These are phyloP conservation scores for Yarrowia porcina DNA, from an alignment of 805 yeast species.

Conservation along the genomic window DNA sequence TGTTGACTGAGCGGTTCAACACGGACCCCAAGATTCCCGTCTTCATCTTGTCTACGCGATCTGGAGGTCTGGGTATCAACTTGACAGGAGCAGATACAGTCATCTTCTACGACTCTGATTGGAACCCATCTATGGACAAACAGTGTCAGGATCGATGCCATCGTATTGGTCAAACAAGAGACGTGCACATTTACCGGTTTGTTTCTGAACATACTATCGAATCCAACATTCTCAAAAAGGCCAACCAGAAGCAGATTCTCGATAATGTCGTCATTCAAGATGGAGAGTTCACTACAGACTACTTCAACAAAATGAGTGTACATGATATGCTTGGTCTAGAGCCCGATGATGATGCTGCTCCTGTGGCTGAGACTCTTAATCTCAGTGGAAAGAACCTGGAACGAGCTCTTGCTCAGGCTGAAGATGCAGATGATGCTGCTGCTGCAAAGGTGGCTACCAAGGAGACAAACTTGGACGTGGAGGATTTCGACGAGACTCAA, in stretches of 20 bases:
- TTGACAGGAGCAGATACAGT: slow-evolving; percentile 98
- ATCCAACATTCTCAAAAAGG: slow-evolving; percentile 87
- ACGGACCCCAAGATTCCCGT: slow-evolving; percentile 82
- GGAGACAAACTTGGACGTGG: slow-evolving; percentile 79
- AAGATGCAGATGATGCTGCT: slow-evolving; percentile 70
- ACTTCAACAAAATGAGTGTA: slow-evolving; percentile 82
- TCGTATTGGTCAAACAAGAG: slow-evolving; percentile 97
- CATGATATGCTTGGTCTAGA: slow-evolving; percentile 75
- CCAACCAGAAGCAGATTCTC: slow-evolving; percentile 88
- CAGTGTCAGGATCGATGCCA: slow-evolving; percentile 99
- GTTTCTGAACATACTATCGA: slow-evolving; percentile 96
- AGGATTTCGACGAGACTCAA: slow-evolving; percentile 66
- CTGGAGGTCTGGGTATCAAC: slow-evolving; percentile 98
- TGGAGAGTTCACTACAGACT: slow-evolving; percentile 97
- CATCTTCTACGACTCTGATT: slow-evolving; percentile 94
- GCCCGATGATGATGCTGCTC: slow-evolving; percentile 36
- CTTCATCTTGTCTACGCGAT: slow-evolving; percentile 88
- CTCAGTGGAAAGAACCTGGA: slow-evolving; percentile 40
- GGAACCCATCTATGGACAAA: slow-evolving; percentile 99
- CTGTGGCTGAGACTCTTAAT: slow-evolving; percentile 39
- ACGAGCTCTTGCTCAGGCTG: slow-evolving; percentile 80
- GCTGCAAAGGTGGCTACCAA: slow-evolving; percentile 89
- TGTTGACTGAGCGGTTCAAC: slow-evolving; percentile 88
- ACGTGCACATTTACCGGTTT: slow-evolving; percentile 93
- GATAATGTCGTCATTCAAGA: slow-evolving; percentile 96